Evolutionary conservation across 192 early-diverging fungal species (phyloP).

Genomic region (Ambispora gerdemannii): DNA sequence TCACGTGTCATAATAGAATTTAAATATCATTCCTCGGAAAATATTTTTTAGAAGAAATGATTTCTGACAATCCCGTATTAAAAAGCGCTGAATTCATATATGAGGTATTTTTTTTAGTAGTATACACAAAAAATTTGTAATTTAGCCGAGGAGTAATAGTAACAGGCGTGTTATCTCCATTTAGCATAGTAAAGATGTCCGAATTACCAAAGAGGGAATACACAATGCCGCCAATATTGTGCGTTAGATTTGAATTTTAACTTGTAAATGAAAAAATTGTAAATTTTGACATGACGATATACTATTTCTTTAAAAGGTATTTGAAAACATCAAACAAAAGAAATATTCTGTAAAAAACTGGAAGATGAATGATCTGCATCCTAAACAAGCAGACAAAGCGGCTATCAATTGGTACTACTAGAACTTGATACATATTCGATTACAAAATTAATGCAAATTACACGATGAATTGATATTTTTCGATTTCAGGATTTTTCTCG

Average conservation of each 20-base stretch:
- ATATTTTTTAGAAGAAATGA: no score
- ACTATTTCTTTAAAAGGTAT: conserved; percentile 43
- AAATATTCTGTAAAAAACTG: conserved; percentile 60
- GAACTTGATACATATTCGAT: neutral
- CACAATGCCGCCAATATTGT: conserved; percentile 48
- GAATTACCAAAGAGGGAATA: conserved; percentile 52
- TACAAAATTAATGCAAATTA: no score
- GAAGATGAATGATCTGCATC: conserved; percentile 53
- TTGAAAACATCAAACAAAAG: conserved; percentile 56
- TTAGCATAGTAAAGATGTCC: conserved; percentile 60
- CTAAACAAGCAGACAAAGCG: conserved; percentile 49
- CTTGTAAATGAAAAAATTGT: neutral
- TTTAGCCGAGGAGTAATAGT: neutral
- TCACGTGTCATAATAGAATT: no score
- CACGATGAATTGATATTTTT: neutral
- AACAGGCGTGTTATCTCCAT: conserved; percentile 30
- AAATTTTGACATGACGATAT: no score
- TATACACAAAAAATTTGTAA: neutral
- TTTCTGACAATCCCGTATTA: conserved; percentile 54
- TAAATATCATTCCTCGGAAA: no score
- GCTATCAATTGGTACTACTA: conserved; percentile 56
- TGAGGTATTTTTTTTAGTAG: conserved; percentile 34
- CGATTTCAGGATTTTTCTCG: conserved; percentile 68
- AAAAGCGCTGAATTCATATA: conserved; percentile 53
- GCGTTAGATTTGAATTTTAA: neutral